phyloP scores from a whole-genome alignment of 2,329 filamentous ascomycete species.

The Fusarium pseudograminearum region DNA sequence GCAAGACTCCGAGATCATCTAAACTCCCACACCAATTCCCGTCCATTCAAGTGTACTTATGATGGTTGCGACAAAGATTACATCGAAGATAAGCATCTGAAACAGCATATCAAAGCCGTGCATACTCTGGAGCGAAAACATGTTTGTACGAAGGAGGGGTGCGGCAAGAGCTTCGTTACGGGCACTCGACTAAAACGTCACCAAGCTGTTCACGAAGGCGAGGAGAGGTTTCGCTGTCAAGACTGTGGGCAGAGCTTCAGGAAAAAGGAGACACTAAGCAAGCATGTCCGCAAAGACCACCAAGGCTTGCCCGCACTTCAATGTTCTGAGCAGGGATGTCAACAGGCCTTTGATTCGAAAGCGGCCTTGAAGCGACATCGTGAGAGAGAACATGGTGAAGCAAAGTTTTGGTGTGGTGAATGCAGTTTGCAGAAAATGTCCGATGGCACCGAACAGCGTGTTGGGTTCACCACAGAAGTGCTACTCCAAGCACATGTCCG shows the following conservation, averaged over 20 bases:
- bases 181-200: conserved; percentile 82
- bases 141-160: conserved; percentile 77
- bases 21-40: conserved; percentile 86
- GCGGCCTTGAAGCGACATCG: conserved; percentile 78
- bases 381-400: conserved; percentile 75
- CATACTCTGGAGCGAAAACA: conserved; percentile 79
- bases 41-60: conserved; percentile 79
- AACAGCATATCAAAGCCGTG: conserved; percentile 84
- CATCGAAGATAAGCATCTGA: conserved; percentile 85
- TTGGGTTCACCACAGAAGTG: conserved; percentile 77
- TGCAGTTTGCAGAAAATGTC: conserved; percentile 64
- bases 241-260: conserved; percentile 84
- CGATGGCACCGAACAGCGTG: conserved; percentile 56
- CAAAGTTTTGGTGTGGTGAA: conserved; percentile 81
- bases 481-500: conserved; percentile 80
- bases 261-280: conserved; percentile 86
- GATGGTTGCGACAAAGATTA: conserved; percentile 84
- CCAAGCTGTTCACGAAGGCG: conserved; percentile 77
- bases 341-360: conserved; percentile 78
- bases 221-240: conserved; percentile 80
- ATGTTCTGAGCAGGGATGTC: conserved; percentile 73
- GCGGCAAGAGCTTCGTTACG: conserved; percentile 84
- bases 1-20: conserved; percentile 83
- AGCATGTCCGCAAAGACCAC: conserved; percentile 83
- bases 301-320: conserved; percentile 76